These are phyloP conservation scores for Lachancea thermotolerans DNA, from an alignment of 805 yeast genomes.

Conservation along the genomic window DNA sequence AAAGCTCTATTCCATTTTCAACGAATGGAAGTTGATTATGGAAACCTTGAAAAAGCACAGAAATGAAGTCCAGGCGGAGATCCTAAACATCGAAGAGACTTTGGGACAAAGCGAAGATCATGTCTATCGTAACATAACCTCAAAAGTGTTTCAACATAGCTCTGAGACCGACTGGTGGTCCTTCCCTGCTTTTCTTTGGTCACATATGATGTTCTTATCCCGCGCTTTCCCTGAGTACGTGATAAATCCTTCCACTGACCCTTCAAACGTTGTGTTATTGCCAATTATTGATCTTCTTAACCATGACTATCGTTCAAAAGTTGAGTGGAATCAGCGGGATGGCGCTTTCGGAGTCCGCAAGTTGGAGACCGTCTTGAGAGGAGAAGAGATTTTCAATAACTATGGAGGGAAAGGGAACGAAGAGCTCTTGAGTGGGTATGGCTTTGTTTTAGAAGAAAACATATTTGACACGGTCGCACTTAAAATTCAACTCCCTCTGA, in stretches of 20 bases:
- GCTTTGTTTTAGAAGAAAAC: slow-evolving; percentile 43
- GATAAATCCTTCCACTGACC: slow-evolving; percentile 31
- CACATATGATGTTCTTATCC: slow-evolving; percentile 61
- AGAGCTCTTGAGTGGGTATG: slow-evolving; percentile 71
- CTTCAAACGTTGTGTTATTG: slow-evolving; percentile 53
- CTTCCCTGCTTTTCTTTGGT: slow-evolving; percentile 69
- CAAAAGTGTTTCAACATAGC: background rate
- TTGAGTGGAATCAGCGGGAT: slow-evolving; percentile 49
- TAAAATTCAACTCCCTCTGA: slow-evolving; percentile 42
- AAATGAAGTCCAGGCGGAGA: slow-evolving; percentile 12
- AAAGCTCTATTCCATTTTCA: slow-evolving; percentile 41
- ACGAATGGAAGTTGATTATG: slow-evolving; percentile 49
- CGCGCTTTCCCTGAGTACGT: slow-evolving; percentile 70
- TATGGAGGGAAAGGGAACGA: slow-evolving; percentile 91
- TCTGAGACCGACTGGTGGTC: slow-evolving; percentile 44
- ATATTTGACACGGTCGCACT: slow-evolving; percentile 58
- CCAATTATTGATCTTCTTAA: slow-evolving; percentile 78
- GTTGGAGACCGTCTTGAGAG: slow-evolving; percentile 17
- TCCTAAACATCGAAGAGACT: slow-evolving; percentile 9
- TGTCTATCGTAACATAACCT: slow-evolving; percentile 14
- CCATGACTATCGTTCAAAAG: slow-evolving; percentile 56
- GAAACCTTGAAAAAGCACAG: background rate
- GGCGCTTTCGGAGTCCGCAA: slow-evolving; percentile 45
- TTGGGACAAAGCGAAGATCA: slow-evolving; percentile 10
- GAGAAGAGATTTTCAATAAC: slow-evolving; percentile 61